Percentiles rank a stretch among this genome's conserved stretches.
Evolutionary conservation across 83 land plant species (phyloP).

Genomic region (Thuja plicata): DNA sequence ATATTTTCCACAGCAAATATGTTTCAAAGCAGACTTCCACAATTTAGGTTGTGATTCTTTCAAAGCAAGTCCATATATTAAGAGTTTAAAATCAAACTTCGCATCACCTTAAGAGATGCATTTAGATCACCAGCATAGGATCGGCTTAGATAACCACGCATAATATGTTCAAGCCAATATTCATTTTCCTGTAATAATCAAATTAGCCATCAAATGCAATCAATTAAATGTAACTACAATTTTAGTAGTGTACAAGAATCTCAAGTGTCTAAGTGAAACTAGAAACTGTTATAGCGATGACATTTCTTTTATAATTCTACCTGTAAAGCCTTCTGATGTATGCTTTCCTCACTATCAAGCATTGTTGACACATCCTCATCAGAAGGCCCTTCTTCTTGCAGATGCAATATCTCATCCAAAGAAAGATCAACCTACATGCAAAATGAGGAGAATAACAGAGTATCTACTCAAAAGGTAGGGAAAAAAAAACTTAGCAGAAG

Average conservation of each 20-base stretch:
- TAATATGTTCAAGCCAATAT: constrained; percentile 86
- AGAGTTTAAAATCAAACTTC: not conserved
- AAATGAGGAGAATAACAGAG: not conserved
- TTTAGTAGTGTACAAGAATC: not conserved
- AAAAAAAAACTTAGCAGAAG: not conserved
- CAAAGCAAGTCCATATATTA: not conserved
- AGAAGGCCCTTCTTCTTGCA: constrained; percentile 84
- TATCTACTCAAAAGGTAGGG: not conserved
- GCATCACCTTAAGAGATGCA: constrained; percentile 69
- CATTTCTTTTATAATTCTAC: constrained; percentile 21
- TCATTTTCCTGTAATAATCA: constrained; percentile 73
- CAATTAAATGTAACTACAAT: not conserved
- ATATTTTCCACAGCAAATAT: not conserved
- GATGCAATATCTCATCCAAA: constrained; percentile 70
- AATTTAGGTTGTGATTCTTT: not conserved
- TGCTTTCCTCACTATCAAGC: constrained; percentile 89
- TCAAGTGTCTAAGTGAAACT: not conserved
- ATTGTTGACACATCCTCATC: constrained; percentile 71
- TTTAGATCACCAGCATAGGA: constrained; percentile 73
- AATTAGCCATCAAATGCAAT: not conserved
- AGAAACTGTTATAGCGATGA: not conserved
- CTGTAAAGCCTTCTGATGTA: constrained; percentile 97
- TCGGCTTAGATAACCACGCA: constrained; percentile 91
- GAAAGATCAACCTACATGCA: constrained; percentile 78
- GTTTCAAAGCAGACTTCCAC: not conserved